Percentiles rank a stretch among this genome's conserved stretches.
Conservation (phyloP, 2,329 filamentous ascomycete species). For the Nectriaceae sp. region DNA sequence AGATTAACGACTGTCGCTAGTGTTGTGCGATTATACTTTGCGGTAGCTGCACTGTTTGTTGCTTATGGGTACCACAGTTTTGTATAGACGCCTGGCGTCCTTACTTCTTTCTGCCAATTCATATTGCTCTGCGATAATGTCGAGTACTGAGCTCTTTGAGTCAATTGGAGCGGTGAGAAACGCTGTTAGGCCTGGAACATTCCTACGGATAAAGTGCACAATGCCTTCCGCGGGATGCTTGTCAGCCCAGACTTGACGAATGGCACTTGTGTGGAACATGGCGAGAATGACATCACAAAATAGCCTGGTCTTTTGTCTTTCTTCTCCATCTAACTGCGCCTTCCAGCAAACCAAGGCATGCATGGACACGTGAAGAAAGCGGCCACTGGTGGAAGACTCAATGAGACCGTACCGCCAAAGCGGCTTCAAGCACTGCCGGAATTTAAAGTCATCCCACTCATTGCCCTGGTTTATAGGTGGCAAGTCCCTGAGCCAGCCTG, state of each 20-base stretch:
- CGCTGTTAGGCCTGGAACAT: too few species aligned
- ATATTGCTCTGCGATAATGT: too few species aligned
- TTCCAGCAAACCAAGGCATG: neutral
- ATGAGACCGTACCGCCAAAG: neutral
- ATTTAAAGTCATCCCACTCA: neutral
- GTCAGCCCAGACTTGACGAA: neutral
- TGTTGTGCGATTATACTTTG: too few species aligned
- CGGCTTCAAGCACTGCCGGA: neutral
- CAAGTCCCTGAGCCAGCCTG: neutral
- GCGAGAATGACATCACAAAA: neutral
- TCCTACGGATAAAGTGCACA: too few species aligned
- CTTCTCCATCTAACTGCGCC: neutral
- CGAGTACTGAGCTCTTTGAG: too few species aligned
- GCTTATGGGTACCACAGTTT: too few species aligned
- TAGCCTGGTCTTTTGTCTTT: neutral
- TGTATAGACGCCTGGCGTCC: too few species aligned
- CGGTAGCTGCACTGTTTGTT: too few species aligned
- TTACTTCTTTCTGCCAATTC: too few species aligned
- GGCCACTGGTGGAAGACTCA: neutral
- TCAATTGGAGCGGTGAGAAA: too few species aligned
- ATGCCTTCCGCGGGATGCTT: too few species aligned
- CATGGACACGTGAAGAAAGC: neutral
- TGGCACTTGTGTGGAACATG: neutral
- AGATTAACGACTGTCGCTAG: too few species aligned
- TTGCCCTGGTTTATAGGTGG: neutral